Conservation (phyloP, 768 basidiomycete species). For the Arthromyces matolae region DNA sequence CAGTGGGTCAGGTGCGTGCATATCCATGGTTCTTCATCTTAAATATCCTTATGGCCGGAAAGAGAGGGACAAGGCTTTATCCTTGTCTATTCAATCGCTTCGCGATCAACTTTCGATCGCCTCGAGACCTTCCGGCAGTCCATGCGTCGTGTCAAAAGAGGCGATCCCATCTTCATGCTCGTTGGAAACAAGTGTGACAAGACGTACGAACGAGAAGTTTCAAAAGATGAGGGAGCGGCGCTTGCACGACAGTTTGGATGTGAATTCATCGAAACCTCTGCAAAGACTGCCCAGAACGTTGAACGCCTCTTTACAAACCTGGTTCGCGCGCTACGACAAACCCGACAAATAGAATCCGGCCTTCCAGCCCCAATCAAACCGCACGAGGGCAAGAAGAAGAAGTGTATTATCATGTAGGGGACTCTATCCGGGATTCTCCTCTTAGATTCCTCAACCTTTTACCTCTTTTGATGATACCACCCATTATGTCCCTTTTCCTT, state of each 20-base stretch:
- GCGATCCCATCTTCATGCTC: slow-evolving; percentile 85
- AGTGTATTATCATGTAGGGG: slow-evolving; percentile 82
- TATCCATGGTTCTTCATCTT: slow-evolving; percentile 6
- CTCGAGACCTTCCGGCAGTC: slow-evolving; percentile 88
- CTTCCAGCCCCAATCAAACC: slow-evolving; percentile 36
- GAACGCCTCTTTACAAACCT: slow-evolving; percentile 86
- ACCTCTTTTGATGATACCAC: slow-evolving; percentile 85
- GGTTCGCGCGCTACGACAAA: slow-evolving; percentile 78
- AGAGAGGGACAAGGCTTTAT: slow-evolving; percentile 99
- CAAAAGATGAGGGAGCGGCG: slow-evolving; percentile 80
- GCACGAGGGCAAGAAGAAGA: slow-evolving; percentile 41
- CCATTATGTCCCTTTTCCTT: slow-evolving; percentile 40
- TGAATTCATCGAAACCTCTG: slow-evolving; percentile 95
- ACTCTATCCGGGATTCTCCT: slow-evolving; percentile 56
- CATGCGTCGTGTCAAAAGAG: slow-evolving; percentile 84
- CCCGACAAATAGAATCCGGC: slow-evolving; percentile 52
- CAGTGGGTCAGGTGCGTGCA: slow-evolving; percentile 88
- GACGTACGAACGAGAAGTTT: slow-evolving; percentile 86
- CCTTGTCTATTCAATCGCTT: slow-evolving; percentile 94
- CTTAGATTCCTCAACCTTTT: slow-evolving; percentile 69
- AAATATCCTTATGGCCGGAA: slow-evolving; percentile 9
- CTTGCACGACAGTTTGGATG: slow-evolving; percentile 84
- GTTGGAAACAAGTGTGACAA: slow-evolving; percentile 97
- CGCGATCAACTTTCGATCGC: slow-evolving; percentile 87
- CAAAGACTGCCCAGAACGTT: slow-evolving; percentile 91